A percentile compares a stretch with the other conserved stretches of the same genome.
Conservation (phyloP, 371 early-diverging fungal species). For the Cokeromyces recurvatus region DNA sequence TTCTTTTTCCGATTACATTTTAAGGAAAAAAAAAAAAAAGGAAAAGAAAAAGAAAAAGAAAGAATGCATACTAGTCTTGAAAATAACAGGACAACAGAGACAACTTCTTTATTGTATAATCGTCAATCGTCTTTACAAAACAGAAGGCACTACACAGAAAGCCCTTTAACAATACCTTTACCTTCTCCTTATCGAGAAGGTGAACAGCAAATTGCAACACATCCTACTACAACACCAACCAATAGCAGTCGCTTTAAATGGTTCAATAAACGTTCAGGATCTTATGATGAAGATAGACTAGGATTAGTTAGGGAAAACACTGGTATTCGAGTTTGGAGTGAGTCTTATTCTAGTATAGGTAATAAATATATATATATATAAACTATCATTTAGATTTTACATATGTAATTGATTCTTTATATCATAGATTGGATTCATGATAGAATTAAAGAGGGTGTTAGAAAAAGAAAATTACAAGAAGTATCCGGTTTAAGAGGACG, state of each 20-base stretch:
- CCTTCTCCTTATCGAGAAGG: no score
- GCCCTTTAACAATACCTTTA: no score
- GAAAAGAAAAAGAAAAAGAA: no score
- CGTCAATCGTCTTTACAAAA: not conserved
- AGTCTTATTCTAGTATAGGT: conserved; percentile 73
- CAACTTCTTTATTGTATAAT: not conserved
- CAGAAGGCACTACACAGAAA: no score
- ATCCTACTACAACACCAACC: no score
- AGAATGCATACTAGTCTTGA: no score
- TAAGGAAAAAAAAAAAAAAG: no score
- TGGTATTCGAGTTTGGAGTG: conserved; percentile 60
- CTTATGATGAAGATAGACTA: conserved; percentile 52
- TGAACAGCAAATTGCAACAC: no score
- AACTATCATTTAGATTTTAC: no score
- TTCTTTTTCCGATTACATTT: no score
- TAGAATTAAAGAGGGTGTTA: conserved; percentile 80
- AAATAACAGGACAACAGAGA: not conserved
- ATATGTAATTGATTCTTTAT: no score
- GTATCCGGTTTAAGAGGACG: conserved; percentile 53
- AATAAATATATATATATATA: conserved; percentile 21
- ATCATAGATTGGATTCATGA: conserved; percentile 90
- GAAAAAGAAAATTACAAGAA: conserved; percentile 61
- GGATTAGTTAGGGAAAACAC: conserved; percentile 56
- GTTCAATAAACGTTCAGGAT: conserved; percentile 35
- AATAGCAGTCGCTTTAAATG: conserved; percentile 25